A percentile compares a stretch with the other conserved stretches of the same genome.
These are phyloP conservation scores for Malus hybrid DNA, from an alignment of 331 rosid genomes.

Conservation along the genomic window DNA sequence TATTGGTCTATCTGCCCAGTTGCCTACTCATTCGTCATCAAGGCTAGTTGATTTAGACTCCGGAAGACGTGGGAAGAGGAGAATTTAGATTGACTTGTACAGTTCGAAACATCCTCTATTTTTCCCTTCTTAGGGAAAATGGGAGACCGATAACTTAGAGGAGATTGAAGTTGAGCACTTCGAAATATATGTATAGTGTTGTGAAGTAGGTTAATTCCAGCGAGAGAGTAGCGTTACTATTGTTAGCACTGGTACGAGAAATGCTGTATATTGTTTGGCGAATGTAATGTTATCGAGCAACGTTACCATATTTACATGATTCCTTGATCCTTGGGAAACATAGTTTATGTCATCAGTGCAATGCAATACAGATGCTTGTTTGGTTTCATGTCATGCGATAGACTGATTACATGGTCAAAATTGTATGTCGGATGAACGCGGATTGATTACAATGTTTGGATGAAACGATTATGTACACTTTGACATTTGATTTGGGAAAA, in stretches of 20 bases:
- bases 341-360: background rate
- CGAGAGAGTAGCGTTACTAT: background rate
- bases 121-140: background rate
- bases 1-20: conserved; percentile 56
- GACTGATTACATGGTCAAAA: background rate
- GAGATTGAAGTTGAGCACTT: background rate
- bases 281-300: conserved; percentile 8
- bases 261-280: conserved; percentile 31
- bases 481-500: background rate
- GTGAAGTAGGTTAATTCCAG: conserved; percentile 15
- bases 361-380: background rate
- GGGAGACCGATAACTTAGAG: background rate
- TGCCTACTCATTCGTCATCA: conserved; percentile 44
- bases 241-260: conserved; percentile 18
- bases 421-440: background rate
- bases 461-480: background rate
- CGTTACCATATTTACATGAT: background rate
- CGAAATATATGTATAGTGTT: background rate
- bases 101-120: background rate
- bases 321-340: no score
- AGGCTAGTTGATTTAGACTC: conserved; percentile 75
- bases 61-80: conserved; percentile 69
- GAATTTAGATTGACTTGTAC: conserved; percentile 35
- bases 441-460: background rate
- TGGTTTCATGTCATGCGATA: background rate